phyloP scores from a whole-genome alignment of 495 filamentous ascomycete genomes.

The Trichoderma gamsii region DNA sequence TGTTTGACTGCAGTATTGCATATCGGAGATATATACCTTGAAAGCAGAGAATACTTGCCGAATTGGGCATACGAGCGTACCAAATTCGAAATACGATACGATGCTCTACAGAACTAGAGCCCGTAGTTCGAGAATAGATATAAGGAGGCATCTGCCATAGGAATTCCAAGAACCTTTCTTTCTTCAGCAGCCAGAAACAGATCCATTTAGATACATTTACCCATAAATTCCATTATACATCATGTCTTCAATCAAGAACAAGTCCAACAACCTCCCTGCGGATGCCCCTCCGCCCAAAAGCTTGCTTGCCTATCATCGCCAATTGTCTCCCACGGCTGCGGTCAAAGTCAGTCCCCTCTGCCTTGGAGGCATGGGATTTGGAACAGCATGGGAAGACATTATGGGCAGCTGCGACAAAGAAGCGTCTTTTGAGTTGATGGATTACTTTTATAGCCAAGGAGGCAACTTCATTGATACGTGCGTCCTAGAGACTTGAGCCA shows the following conservation, averaged over 20 bases:
- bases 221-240: neutral
- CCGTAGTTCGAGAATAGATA: neutral
- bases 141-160: neutral
- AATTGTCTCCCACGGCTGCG: conserved; percentile 52
- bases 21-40: neutral
- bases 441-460: conserved; percentile 49
- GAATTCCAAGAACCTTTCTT: neutral
- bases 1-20: neutral
- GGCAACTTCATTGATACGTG: conserved; percentile 65
- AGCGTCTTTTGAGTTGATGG: conserved; percentile 44
- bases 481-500: neutral
- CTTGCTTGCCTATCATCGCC: conserved; percentile 50
- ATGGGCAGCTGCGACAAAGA: conserved; percentile 22
- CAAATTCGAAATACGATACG: neutral
- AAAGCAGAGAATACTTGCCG: neutral
- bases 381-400: conserved; percentile 39
- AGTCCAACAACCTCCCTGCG: conserved; percentile 9
- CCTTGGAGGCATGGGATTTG: conserved; percentile 59
- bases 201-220: neutral
- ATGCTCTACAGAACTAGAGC: neutral
- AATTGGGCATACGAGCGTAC: neutral
- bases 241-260: conserved; percentile 11
- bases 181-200: neutral
- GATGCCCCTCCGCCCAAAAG: conserved; percentile 38
- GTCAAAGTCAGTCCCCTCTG: conserved; percentile 57